Conservation (phyloP, 1,284 basidiomycete genomes). For the Pyrrhoderma lamaoense region DNA sequence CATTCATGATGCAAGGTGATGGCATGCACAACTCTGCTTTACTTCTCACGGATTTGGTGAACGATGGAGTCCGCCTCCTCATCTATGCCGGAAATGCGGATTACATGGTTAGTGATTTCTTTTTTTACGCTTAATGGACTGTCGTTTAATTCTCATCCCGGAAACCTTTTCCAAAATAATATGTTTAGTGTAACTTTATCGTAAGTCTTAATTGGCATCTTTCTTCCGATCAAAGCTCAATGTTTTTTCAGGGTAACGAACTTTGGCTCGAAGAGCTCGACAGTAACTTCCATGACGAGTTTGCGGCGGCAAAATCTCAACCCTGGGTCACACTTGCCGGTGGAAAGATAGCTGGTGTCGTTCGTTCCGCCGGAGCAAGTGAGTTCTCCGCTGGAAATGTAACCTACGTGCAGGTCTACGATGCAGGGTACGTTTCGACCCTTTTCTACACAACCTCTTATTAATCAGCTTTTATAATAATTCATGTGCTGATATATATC, state of each 20-base stretch:
- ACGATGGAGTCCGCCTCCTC: slow-evolving; percentile 68
- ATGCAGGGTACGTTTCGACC: slow-evolving; percentile 56
- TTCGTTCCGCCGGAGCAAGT: slow-evolving; percentile 55
- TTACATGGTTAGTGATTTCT: slow-evolving; percentile 24
- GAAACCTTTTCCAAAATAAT: too few species aligned
- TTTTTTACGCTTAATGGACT: background rate
- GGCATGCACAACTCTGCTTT: slow-evolving; percentile 70
- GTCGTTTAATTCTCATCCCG: too few species aligned
- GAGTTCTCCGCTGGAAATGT: slow-evolving; percentile 63
- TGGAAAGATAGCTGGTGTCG: slow-evolving; percentile 45
- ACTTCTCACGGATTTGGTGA: slow-evolving; percentile 68
- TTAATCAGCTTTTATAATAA: background rate
- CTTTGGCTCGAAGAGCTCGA: slow-evolving; percentile 61
- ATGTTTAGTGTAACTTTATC: slow-evolving; percentile 58
- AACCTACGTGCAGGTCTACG: slow-evolving; percentile 64
- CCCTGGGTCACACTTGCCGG: slow-evolving; percentile 48
- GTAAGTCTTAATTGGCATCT: slow-evolving; percentile 31
- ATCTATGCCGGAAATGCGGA: slow-evolving; percentile 80
- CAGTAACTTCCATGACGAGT: slow-evolving; percentile 57
- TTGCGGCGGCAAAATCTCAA: slow-evolving; percentile 41
- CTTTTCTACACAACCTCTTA: background rate
- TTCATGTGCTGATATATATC: background rate
- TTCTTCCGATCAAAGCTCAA: slow-evolving; percentile 1
- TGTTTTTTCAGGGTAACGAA: slow-evolving; percentile 52
- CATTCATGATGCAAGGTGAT: slow-evolving; percentile 69